Base-by-base conservation (phyloP, 2,329 filamentous ascomycete species). In the Colletotrichum salicis region DNA sequence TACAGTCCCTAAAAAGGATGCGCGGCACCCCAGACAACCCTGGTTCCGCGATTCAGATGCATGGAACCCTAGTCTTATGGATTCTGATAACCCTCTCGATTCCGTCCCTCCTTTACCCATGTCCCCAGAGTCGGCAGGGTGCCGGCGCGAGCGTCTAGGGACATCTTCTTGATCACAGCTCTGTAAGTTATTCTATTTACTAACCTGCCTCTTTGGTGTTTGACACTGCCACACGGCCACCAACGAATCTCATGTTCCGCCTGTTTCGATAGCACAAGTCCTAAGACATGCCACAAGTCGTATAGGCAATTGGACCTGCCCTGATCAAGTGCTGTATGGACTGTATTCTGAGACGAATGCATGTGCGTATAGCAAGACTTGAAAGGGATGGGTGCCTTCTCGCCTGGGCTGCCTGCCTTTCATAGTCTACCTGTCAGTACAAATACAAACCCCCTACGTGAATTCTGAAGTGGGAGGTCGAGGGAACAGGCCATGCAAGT, bases 91-190 rank as follows among this genome's bases (percentile, higher is more conserved):
- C 10, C 61, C 24, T 11, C 10, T 48, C 37, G 41, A 57, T 55
- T n/a, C 45, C 29, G 27, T 27, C 15, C 24, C 35, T 52, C 45
- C 55, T 11, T 35, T 22, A 27, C 31, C 10, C 29, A 55, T 35
- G 13, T 35, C 19, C 31, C 22, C 35, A 37, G 48, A 35, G 35
- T 64, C 70, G 70, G 70, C 70, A 71, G 45, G 1, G 24, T 71
- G 70, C 70, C 70, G 59, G 35, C 19, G 29, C 22, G 45, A 24
- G 57, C 27, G 29, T 15, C 7, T 22, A 41, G 5, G 24, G 33
- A 29, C 33, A 29, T n/a, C 12, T 22, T 11, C 8, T 22, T 5
- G n/a, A 19, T 19, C 41, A 48, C 41, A n/a, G 19, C 41, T 22
- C 41, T 48, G 41, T 41, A 48, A 31, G 13, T 58, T n/a, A 37